phyloP scores from a whole-genome alignment of 2,329 filamentous ascomycete genomes.

The Talaromyces sp. region DNA sequence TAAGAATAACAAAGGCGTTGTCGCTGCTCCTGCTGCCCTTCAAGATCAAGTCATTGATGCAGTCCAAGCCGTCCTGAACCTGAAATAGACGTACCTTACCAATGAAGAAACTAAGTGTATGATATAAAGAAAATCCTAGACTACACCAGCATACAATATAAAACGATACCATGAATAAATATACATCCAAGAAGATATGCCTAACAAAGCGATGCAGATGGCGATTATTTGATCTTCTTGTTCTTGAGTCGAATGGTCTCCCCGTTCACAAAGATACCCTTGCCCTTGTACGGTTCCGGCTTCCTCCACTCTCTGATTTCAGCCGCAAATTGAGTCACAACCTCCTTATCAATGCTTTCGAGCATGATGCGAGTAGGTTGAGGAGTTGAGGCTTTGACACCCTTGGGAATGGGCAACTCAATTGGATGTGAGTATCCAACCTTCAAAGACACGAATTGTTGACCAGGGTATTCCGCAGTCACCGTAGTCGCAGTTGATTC shows the following conservation, averaged over 20 bases:
- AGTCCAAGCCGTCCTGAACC: conserved; percentile 70
- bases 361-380: conserved; percentile 87
- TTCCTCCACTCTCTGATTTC: conserved; percentile 80
- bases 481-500: conserved; percentile 69
- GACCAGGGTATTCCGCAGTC: conserved; percentile 64
- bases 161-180: conserved; percentile 21
- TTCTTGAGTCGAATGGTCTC: conserved; percentile 98
- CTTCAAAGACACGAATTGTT: conserved; percentile 88
- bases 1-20: conserved; percentile 84
- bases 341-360: conserved; percentile 80
- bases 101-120: neutral
- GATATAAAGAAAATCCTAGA: conserved; percentile 19
- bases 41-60: conserved; percentile 72
- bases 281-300: conserved; percentile 98
- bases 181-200: conserved; percentile 19
- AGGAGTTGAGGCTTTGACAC: conserved; percentile 80
- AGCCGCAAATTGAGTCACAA: conserved; percentile 86
- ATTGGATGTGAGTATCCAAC: conserved; percentile 95
- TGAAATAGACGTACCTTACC: conserved; percentile 30
- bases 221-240: conserved; percentile 82
- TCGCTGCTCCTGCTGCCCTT: conserved; percentile 74
- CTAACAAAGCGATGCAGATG: conserved; percentile 11
- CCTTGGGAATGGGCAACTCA: conserved; percentile 75
- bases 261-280: conserved; percentile 96
- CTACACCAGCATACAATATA: conserved; percentile 14